Percentiles rank a stretch among this genome's conserved stretches.
Evolutionary conservation across 1,284 basidiomycete species (phyloP).

Genomic region (Cutaneotrichosporon arboriforme): DNA sequence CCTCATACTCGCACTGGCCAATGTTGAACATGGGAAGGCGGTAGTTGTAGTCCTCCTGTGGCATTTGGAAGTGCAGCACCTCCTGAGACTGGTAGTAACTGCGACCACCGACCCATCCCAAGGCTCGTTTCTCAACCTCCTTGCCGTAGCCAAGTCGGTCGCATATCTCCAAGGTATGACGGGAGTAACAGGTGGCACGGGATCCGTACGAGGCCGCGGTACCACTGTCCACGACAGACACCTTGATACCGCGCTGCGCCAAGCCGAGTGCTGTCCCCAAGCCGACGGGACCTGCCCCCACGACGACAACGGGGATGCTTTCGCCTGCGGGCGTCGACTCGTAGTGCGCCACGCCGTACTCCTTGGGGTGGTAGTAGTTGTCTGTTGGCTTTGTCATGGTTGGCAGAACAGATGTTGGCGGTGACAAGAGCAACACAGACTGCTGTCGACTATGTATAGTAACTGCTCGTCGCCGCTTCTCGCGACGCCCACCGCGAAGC

Average conservation of each 20-base stretch:
- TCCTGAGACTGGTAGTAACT: constrained; percentile 16
- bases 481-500: no score
- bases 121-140: constrained; percentile 8
- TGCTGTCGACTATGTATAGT: no score
- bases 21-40: constrained; percentile 20
- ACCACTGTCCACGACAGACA: constrained; percentile 13
- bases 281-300: constrained; percentile 18
- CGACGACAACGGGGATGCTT: constrained; percentile 11
- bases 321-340: constrained; percentile 13
- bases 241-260: constrained; percentile 15
- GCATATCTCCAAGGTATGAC: constrained; percentile 18
- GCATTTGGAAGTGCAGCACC: constrained; percentile 20
- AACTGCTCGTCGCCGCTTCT: no score
- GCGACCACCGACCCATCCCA: constrained; percentile 15
- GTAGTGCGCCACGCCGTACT: constrained; percentile 7
- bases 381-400: not conserved
- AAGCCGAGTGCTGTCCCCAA: constrained; percentile 14
- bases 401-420: no score
- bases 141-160: constrained; percentile 17
- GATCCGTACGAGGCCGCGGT: constrained; percentile 16
- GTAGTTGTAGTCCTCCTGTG: constrained; percentile 1
- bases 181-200: constrained; percentile 20
- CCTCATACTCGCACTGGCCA: constrained; percentile 21
- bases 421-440: no score
- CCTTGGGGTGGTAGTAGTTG: constrained; percentile 16